Evolutionary conservation across 1,139 yeast species (phyloP).

Genomic region (Candida sp.): DNA sequence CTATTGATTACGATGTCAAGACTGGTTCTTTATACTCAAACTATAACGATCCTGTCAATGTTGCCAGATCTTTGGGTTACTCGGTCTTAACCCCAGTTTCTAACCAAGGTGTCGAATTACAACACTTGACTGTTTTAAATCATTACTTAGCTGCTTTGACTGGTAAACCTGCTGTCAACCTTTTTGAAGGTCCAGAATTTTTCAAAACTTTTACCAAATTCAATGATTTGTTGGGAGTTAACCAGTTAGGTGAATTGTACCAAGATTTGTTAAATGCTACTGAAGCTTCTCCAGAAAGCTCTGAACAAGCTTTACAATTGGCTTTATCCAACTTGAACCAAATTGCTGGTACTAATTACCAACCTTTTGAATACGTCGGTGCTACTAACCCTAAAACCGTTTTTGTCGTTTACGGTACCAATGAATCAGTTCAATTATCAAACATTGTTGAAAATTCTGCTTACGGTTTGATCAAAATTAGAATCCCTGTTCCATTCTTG

Average conservation of each 20-base stretch:
- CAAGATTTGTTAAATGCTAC: constrained; percentile 29
- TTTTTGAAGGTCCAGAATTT: constrained; percentile 78
- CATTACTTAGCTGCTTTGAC: constrained; percentile 55
- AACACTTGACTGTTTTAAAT: constrained; percentile 65
- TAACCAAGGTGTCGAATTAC: constrained; percentile 52
- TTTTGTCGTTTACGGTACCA: constrained; percentile 74
- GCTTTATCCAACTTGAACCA: constrained; percentile 54
- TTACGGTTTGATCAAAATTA: constrained; percentile 63
- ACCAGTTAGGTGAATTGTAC: constrained; percentile 41
- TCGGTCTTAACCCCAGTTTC: constrained; percentile 74
- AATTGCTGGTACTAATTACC: constrained; percentile 55
- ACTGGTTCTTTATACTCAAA: constrained; percentile 57
- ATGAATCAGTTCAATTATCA: constrained; percentile 56
- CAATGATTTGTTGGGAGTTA: constrained; percentile 42
- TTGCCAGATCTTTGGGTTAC: constrained; percentile 62
- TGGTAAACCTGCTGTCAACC: constrained; percentile 59
- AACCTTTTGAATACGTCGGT: constrained; percentile 74
- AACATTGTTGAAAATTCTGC: constrained; percentile 37
- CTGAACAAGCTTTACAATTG: constrained; percentile 33
- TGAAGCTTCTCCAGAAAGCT: constrained; percentile 20
- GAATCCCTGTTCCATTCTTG: constrained; percentile 80
- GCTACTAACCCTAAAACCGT: constrained; percentile 59
- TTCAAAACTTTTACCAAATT: constrained; percentile 54
- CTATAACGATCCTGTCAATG: constrained; percentile 59
- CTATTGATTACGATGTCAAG: constrained; percentile 61